Percentiles rank a stretch among this genome's conserved stretches.
These are phyloP conservation scores for Phaeophleospora eucalypticola DNA, from an alignment of 2,329 filamentous ascomycete species.

Conservation along the genomic window DNA sequence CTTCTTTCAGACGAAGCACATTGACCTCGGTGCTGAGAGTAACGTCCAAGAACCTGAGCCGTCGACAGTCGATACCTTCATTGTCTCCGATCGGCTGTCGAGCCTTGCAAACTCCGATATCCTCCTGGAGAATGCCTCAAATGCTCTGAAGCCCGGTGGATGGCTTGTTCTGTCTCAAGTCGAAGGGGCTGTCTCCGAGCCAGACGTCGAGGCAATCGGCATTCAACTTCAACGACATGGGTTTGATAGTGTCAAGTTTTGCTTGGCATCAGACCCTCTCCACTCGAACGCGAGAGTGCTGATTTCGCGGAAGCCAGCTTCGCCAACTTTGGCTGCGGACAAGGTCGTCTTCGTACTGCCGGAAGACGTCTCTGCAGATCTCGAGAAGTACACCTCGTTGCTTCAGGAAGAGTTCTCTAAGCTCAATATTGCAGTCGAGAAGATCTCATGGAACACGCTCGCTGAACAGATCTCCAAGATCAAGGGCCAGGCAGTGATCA, in stretches of 20 bases:
- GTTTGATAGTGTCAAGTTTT: background rate
- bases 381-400: background rate
- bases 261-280: background rate
- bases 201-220: background rate
- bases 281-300: background rate
- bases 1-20: background rate
- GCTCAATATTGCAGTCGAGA: background rate
- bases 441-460: background rate
- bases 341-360: background rate
- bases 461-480: background rate
- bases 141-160: slow-evolving; percentile 8
- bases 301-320: background rate
- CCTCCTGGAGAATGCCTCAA: slow-evolving; percentile 7
- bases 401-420: background rate
- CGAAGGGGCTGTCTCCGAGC: background rate
- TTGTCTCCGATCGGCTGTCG: slow-evolving; percentile 13
- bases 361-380: background rate
- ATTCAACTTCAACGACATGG: background rate
- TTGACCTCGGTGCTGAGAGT: background rate
- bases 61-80: slow-evolving; percentile 4
- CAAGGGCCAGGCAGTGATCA: background rate
- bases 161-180: slow-evolving; percentile 11
- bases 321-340: background rate
- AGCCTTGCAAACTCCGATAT: slow-evolving; percentile 18
- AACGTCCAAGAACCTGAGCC: background rate